A percentile compares a stretch with the other conserved stretches of the same genome.
Conservation (phyloP, 345 rosid species). For the Murraya koenigii region DNA sequence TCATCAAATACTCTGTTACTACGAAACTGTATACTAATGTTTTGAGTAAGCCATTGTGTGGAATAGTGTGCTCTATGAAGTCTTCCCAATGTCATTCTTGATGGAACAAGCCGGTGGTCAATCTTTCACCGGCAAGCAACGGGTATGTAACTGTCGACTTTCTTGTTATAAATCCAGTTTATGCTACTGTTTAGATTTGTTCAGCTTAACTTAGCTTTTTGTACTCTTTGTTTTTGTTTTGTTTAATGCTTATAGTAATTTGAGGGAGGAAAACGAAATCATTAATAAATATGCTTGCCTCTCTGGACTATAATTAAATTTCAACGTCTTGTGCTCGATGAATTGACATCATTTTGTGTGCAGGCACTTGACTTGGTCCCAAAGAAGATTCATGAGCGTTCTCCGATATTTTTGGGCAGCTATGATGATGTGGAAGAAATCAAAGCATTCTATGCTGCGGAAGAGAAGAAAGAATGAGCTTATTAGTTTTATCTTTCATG, state of each 20-base stretch:
- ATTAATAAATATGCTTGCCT: background rate
- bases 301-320: background rate
- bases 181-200: background rate
- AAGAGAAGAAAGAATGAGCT: constrained; percentile 37
- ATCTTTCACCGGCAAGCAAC: constrained; percentile 80
- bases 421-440: constrained; percentile 91
- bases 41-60: constrained; percentile 3
- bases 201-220: background rate
- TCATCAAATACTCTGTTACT: background rate
- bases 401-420: constrained; percentile 95
- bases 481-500: background rate
- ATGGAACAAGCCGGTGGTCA: constrained; percentile 99
- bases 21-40: background rate
- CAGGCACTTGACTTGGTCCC: constrained; percentile 91
- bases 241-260: background rate
- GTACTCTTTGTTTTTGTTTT: background rate
- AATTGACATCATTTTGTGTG: constrained; percentile 16
- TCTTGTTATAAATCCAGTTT: background rate
- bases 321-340: background rate
- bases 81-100: constrained; percentile 94
- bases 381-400: constrained; percentile 73
- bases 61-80: constrained; percentile 85
- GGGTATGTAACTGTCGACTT: constrained; percentile 41
- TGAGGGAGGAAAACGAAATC: background rate
- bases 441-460: constrained; percentile 74